A percentile compares a stretch with the other conserved stretches of the same genome.
phyloP scores from a whole-genome alignment of 371 early-diverging fungal species.

The Mortierella sp. region DNA sequence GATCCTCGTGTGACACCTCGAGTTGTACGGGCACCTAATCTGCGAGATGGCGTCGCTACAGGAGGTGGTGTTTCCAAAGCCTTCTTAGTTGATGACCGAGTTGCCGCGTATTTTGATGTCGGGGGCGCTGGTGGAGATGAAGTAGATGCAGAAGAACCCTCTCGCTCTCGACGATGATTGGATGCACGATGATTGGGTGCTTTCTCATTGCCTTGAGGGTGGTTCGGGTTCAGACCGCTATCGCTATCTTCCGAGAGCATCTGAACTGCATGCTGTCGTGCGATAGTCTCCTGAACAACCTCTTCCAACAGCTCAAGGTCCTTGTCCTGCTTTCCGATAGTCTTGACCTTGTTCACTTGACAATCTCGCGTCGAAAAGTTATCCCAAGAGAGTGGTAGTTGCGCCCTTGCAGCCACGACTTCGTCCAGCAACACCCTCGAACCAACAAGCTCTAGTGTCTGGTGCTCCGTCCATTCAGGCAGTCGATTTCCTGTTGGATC shows the following conservation, averaged over 20 bases:
- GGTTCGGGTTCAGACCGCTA: too few relatives aligned
- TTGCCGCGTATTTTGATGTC: neutral
- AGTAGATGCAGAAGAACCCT: neutral
- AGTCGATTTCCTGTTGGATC: constrained; percentile 5
- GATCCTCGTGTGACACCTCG: constrained; percentile 5
- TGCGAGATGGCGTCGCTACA: neutral
- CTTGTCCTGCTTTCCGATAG: constrained; percentile 28
- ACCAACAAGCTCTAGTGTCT: neutral
- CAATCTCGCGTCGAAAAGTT: constrained; percentile 43
- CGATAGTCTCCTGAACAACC: constrained; percentile 34
- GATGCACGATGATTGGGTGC: neutral
- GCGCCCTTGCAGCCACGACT: constrained; percentile 12
- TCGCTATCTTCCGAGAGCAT: constrained; percentile 12
- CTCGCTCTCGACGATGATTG: neutral
- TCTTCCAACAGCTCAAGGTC: constrained; percentile 38
- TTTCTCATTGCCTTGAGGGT: neutral
- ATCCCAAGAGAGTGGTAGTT: constrained; percentile 40
- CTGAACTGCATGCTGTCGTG: constrained; percentile 32
- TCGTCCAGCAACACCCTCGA: neutral
- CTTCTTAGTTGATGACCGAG: neutral
- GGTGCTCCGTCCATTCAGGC: neutral
- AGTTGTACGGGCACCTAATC: constrained; percentile 14
- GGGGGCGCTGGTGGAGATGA: neutral
- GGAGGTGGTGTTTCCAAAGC: neutral
- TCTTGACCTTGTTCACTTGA: constrained; percentile 34